Percentiles rank a stretch among this genome's conserved stretches.
These are phyloP conservation scores for Colletotrichum trifolii DNA, from an alignment of 2,329 filamentous ascomycete species.

Conservation along the genomic window DNA sequence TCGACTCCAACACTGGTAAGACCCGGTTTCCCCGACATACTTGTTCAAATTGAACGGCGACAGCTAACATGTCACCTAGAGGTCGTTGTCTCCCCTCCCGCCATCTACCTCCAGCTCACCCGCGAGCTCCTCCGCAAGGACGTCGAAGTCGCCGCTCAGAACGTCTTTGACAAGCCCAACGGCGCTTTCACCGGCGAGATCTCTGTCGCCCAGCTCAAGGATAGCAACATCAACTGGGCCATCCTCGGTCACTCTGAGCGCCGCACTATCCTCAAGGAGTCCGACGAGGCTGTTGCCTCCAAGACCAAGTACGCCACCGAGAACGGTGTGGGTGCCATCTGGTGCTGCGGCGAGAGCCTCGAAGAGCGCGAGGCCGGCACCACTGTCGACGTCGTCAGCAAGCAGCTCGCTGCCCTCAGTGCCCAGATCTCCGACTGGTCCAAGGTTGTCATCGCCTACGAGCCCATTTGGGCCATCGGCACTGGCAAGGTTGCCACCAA, in stretches of 20 bases:
- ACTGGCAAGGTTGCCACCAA: slow-evolving; percentile 93
- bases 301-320: slow-evolving; percentile 96
- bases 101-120: slow-evolving; percentile 89
- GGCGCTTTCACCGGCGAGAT: slow-evolving; percentile 98
- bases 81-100: slow-evolving; percentile 92
- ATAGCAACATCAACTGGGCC: slow-evolving; percentile 88
- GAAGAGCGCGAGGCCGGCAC: slow-evolving; percentile 88
- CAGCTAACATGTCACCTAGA: slow-evolving; percentile 63
- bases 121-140: slow-evolving; percentile 80
- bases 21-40: slow-evolving; percentile 38
- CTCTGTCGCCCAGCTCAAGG: slow-evolving; percentile 89
- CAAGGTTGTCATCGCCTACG: slow-evolving; percentile 96
- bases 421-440: slow-evolving; percentile 84
- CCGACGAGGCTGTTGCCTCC: slow-evolving; percentile 84
- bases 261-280: slow-evolving; percentile 88
- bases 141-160: slow-evolving; percentile 92
- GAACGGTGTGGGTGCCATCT: slow-evolving; percentile 88
- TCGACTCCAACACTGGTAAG: slow-evolving; percentile 80
- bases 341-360: slow-evolving; percentile 96
- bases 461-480: slow-evolving; percentile 97
- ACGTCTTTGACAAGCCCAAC: slow-evolving; percentile 96
- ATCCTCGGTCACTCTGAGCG: slow-evolving; percentile 97
- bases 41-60: not conserved
- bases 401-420: slow-evolving; percentile 86
- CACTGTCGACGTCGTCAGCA: slow-evolving; percentile 87